Conservation (phyloP, 1,284 basidiomycete genomes). For the Cryptococcus jaspeensis region DNA sequence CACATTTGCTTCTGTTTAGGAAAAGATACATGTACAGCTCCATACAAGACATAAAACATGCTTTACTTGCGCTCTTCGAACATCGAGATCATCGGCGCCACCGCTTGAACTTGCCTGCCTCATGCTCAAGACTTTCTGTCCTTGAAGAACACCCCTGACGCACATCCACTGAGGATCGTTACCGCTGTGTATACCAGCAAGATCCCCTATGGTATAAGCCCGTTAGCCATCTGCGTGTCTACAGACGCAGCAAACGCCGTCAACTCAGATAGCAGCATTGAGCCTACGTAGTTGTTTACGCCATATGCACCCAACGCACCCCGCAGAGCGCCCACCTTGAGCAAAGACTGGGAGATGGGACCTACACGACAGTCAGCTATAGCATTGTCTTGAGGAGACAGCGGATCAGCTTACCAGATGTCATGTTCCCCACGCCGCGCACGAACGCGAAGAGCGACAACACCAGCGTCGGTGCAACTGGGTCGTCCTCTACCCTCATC, state of each 20-base stretch:
- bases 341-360: slow-evolving; percentile 39
- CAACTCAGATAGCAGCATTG: background rate
- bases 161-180: slow-evolving; percentile 15
- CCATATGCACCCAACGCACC: slow-evolving; percentile 45
- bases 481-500: slow-evolving; percentile 40
- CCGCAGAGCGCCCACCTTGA: slow-evolving; percentile 20
- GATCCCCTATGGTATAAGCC: slow-evolving; percentile 8
- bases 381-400: background rate
- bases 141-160: slow-evolving; percentile 11
- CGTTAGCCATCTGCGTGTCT: too few relatives aligned
- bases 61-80: too few relatives aligned
- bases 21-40: too few relatives aligned
- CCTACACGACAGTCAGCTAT: slow-evolving; percentile 7
- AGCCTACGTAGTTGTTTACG: slow-evolving; percentile 39
- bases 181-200: slow-evolving; percentile 17
- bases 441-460: slow-evolving; percentile 46
- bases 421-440: slow-evolving; percentile 48
- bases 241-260: background rate
- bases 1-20: too few relatives aligned
- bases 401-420: slow-evolving; percentile 26
- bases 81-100: too few relatives aligned
- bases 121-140: too few relatives aligned
- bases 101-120: too few relatives aligned
- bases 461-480: slow-evolving; percentile 29
- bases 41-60: too few relatives aligned